Evolutionary conservation across 2,329 filamentous ascomycete genomes (phyloP).

Genomic region (Botryosphaeria dothidea): DNA sequence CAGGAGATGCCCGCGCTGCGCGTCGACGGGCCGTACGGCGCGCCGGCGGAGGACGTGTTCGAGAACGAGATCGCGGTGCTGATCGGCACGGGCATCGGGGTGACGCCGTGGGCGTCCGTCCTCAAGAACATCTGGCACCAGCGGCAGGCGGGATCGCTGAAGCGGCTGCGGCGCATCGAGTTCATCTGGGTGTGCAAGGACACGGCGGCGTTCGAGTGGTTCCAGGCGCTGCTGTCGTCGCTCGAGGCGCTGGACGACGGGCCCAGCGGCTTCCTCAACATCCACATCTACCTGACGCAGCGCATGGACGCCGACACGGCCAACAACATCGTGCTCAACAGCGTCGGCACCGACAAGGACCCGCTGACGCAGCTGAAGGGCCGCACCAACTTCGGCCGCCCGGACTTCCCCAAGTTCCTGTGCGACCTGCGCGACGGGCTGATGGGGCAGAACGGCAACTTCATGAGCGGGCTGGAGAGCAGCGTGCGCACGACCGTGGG

Average conservation of each 20-base stretch:
- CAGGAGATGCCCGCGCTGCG: conserved; percentile 87
- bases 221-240: conserved; percentile 90
- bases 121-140: conserved; percentile 99
- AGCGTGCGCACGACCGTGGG: conserved; percentile 81
- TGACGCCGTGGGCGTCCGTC: conserved; percentile 83
- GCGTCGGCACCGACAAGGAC: conserved; percentile 82
- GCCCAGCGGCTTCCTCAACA: conserved; percentile 81
- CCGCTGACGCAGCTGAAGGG: conserved; percentile 88
- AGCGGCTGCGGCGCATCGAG: conserved; percentile 87
- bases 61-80: conserved; percentile 86
- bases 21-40: conserved; percentile 94
- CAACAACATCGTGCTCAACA: conserved; percentile 96
- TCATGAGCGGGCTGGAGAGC: conserved; percentile 80
- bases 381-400: conserved; percentile 91
- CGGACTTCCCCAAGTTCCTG: conserved; percentile 82
- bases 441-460: conserved; percentile 66
- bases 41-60: conserved; percentile 96
- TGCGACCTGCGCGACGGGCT: conserved; percentile 85
- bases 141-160: conserved; percentile 85
- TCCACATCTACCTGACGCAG: conserved; percentile 97
- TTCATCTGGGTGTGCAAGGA: conserved; percentile 99
- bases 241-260: conserved; percentile 71
- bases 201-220: conserved; percentile 96
- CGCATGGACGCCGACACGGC: conserved; percentile 87
- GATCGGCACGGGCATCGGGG: conserved; percentile 83